Base-by-base conservation (phyloP, 176 grass and related monocot genomes). In the Leersia perrieri region DNA sequence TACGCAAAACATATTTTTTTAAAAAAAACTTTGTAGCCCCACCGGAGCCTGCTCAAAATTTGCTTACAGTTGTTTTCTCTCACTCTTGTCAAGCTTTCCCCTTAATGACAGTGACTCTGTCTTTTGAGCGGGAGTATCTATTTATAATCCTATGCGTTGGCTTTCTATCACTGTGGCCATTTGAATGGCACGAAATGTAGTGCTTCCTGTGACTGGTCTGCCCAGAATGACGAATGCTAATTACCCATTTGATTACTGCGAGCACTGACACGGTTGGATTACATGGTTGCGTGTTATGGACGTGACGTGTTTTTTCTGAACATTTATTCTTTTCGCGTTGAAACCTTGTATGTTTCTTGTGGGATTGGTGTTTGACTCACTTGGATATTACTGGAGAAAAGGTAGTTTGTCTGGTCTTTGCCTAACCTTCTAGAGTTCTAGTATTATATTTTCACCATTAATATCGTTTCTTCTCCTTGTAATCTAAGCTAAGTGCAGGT, bases 301-400 rank as follows among this genome's bases (percentile, higher is more conserved):
- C 4, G 11, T 41, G 25, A 33, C 55, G 13, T 62, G 35, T 12
- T 71, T 61, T 51, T 58, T 0, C 11, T 23, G 34, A 42, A 12
- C 30, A 42, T n/a, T n/a, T n/a, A n/a, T n/a, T 15, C 16, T 66
- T 83, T 25, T 45, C 47, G 44, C 35, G 53, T 20, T 68, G 62
- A 75, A 18, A 18, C 14, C 35, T 23, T 79, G 23, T 12, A 25
- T 68, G 60, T 84, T 79, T 60, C 69, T 74, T 79, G 27, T 74
- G 69, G 26, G 51, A 33, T 63, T 84, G 30, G 74, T 72, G 15
- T 72, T 63, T n/a, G 40, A 15, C 32, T 5, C 16, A 15, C n/a
- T 49, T 53, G 31, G 44, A 74, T 79, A 8, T 2, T 45, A 14
- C 31, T 22, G 39, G 63, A 23, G 16, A 33, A 53, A 63, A 74